Evolutionary conservation across 495 filamentous ascomycete genomes (phyloP), one percentile per base, ranked within the genome.

Genomic region (Astrothelium subdiscretum): DNA sequence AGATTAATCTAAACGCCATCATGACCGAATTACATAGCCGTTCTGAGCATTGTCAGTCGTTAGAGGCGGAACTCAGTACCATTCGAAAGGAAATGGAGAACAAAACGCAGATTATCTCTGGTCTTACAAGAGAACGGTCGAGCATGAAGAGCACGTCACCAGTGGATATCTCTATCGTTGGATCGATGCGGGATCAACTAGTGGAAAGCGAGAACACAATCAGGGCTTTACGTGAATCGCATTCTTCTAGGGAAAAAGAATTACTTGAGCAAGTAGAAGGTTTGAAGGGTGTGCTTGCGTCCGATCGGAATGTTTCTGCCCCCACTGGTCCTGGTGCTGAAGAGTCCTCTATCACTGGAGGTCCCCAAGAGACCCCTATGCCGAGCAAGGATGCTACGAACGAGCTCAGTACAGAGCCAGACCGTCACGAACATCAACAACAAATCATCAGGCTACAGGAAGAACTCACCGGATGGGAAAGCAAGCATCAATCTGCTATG

Each of bases 31-130:
- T 97, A 29, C 85, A 95, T 65, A 81, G 76, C 38, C 86, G 91
- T 27, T 90, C 92, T 20, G 94, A 97, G 69, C 86, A 90, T 26
- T 90, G 95, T 40, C 87, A 91, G 69, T 85, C 91, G 58, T 79
- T 98, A 11, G 94, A 98, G 71, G 84, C 83, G 5, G 95, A 96
- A 68, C 84, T 97, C 62, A 77, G 85, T 1, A 84, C 83, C 8
- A 83, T 92, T 15, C 95, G 88, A 77, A 94, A 88, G 73, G 95
- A 97, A 71, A 95, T 98, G 89, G 95, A 98, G 65, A 84, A 81
- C 61, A 97, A 97, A 80, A 88, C 88, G 75, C 87, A 87, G 26
- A 91, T 98, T 68, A 97, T 98, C 63, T 89, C 91, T 20, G 94
- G 94, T 5, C 81, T 98, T 35, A 95, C 95, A 20, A 84, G 92